A percentile compares a stretch with the other conserved stretches of the same genome.
These are phyloP conservation scores for Suhomyces tanzawaensis DNA, from an alignment of 805 yeast genomes.

Conservation along the genomic window DNA sequence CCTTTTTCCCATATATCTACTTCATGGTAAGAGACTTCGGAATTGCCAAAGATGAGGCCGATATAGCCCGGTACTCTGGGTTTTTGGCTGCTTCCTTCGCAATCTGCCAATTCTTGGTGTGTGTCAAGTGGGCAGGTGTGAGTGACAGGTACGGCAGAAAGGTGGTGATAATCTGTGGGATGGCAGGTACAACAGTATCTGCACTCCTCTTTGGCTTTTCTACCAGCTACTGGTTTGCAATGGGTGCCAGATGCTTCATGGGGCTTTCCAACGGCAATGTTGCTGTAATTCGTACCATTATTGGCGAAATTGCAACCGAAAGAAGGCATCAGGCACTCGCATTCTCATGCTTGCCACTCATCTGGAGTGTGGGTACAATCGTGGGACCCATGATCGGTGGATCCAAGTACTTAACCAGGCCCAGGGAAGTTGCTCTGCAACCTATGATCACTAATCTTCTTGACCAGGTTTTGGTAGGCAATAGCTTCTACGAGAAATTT, in stretches of 20 bases:
- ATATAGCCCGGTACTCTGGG: constrained; percentile 19
- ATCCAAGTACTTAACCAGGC: constrained; percentile 26
- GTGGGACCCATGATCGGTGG: constrained; percentile 36
- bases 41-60: constrained; percentile 18
- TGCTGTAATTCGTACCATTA: constrained; percentile 30
- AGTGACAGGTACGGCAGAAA: constrained; percentile 31
- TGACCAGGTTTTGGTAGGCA: neutral
- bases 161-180: constrained; percentile 23
- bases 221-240: constrained; percentile 26
- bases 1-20: constrained; percentile 13
- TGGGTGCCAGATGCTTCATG: constrained; percentile 25
- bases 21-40: constrained; percentile 23
- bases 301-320: constrained; percentile 32
- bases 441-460: constrained; percentile 3
- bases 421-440: constrained; percentile 9
- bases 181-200: constrained; percentile 25
- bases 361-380: constrained; percentile 31
- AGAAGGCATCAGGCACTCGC: constrained; percentile 31
- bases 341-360: constrained; percentile 29
- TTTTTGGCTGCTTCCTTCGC: constrained; percentile 23
- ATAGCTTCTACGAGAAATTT: constrained; percentile 20
- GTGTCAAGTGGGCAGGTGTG: constrained; percentile 30
- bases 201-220: constrained; percentile 29
- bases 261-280: constrained; percentile 32
- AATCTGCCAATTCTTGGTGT: constrained; percentile 21